These are phyloP conservation scores for Vaccinium myrtillus DNA, from an alignment of 148 eudicot genomes.

Conservation along the genomic window DNA sequence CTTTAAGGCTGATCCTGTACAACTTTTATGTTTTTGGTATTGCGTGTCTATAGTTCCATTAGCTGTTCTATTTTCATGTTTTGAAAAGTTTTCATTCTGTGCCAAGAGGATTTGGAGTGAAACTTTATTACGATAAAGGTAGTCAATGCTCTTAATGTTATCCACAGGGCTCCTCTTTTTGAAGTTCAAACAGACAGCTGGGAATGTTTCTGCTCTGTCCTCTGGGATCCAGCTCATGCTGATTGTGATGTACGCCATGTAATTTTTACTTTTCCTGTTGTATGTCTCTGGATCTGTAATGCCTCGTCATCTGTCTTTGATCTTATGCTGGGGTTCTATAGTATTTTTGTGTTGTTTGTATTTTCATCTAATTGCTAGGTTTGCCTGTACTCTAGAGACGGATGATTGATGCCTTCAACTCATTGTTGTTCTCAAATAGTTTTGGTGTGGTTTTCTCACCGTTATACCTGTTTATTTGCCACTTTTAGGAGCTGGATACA, in stretches of 20 bases:
- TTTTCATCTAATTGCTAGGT: no score
- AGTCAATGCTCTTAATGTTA: constrained; percentile 21
- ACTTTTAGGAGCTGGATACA: no score
- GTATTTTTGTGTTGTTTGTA: no score
- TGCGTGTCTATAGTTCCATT: not conserved
- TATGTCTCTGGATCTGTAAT: no score
- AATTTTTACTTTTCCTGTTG: not conserved
- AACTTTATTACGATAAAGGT: constrained; percentile 8
- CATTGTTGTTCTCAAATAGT: no score
- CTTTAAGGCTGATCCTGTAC: not conserved
- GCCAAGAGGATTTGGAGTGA: not conserved
- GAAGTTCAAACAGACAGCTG: constrained; percentile 88
- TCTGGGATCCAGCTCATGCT: constrained; percentile 88
- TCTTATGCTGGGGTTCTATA: no score
- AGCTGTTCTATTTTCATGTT: not conserved
- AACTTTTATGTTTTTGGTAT: not conserved
- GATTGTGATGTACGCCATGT: constrained; percentile 98
- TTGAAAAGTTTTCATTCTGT: not conserved
- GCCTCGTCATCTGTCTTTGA: no score
- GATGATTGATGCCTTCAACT: no score
- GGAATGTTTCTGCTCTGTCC: constrained; percentile 82
- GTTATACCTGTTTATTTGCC: no score
- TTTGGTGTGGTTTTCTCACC: no score
- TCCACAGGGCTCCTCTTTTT: constrained; percentile 91
- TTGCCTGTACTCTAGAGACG: no score